These are phyloP conservation scores for Marasmius oreades DNA, from an alignment of 1,284 basidiomycete genomes.

Conservation along the genomic window DNA sequence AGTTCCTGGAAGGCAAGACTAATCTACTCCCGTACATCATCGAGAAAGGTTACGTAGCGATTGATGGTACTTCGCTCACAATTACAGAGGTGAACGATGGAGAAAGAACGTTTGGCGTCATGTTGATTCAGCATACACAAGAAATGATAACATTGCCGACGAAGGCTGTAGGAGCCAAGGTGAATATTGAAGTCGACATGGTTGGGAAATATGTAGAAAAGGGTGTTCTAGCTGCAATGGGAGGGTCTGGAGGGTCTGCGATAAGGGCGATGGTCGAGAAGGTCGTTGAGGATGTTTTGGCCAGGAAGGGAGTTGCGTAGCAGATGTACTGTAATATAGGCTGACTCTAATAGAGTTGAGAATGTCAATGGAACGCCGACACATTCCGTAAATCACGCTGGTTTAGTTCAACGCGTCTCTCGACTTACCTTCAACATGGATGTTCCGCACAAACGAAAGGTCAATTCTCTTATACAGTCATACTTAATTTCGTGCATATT, in stretches of 20 bases:
- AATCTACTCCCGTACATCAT: constrained; percentile 80
- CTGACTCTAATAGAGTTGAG: too few relatives aligned
- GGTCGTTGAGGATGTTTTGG: constrained; percentile 66
- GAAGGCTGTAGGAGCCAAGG: constrained; percentile 76
- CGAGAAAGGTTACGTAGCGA: constrained; percentile 93
- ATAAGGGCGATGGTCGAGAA: constrained; percentile 65
- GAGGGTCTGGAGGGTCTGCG: constrained; percentile 51
- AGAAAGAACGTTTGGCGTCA: constrained; percentile 78
- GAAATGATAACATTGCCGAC: constrained; percentile 79
- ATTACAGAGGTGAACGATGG: constrained; percentile 80
- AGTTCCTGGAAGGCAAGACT: constrained; percentile 62
- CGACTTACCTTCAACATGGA: constrained; percentile 8
- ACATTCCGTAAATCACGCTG: not conserved
- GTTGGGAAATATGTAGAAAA: constrained; percentile 86
- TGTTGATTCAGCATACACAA: constrained; percentile 96
- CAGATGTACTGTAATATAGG: constrained; percentile 1
- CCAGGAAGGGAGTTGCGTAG: constrained; percentile 40
- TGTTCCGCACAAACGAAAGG: constrained; percentile 37
- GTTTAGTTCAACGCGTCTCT: not conserved
- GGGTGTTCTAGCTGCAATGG: constrained; percentile 73
- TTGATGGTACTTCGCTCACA: constrained; percentile 95
- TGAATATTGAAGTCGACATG: constrained; percentile 96
- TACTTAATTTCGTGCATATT: not conserved
- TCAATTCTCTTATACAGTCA: constrained; percentile 21
- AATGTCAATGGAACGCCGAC: not conserved